These are phyloP conservation scores for Plantago lanceolata DNA, from an alignment of 305 asterid species.

Conservation along the genomic window DNA sequence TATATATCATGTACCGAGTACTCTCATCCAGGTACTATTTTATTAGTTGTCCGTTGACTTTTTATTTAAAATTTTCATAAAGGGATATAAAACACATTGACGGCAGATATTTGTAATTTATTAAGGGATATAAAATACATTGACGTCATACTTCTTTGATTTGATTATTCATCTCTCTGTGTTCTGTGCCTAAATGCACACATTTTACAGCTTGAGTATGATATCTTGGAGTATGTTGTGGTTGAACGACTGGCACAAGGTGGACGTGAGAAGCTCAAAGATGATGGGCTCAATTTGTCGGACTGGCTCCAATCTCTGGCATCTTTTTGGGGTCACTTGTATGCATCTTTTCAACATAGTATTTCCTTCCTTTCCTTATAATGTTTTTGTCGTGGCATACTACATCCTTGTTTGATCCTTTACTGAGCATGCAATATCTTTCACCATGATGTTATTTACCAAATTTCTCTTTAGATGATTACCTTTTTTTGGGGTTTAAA, in stretches of 20 bases:
- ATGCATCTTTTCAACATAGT: constrained; percentile 40
- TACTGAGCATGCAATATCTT: constrained; percentile 26
- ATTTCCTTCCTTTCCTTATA: constrained; percentile 26
- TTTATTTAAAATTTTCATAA: no score
- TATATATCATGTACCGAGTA: no score
- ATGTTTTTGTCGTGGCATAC: constrained; percentile 1
- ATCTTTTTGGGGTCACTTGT: constrained; percentile 99
- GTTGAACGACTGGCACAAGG: constrained; percentile 95
- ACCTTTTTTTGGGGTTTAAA: not conserved
- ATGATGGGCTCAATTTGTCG: constrained; percentile 93
- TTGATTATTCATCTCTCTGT: constrained; percentile 8
- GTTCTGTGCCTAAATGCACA: constrained; percentile 18
- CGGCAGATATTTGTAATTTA: no score
- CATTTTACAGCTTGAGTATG: constrained; percentile 85
- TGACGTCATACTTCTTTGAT: no score
- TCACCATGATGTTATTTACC: constrained; percentile 22
- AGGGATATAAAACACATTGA: no score
- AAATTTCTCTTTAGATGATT: constrained; percentile 20
- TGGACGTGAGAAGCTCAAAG: constrained; percentile 98
- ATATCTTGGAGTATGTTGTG: constrained; percentile 93
- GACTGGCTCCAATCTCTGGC: constrained; percentile 99
- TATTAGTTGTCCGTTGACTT: no score
- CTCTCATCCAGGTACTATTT: no score
- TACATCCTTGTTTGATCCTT: constrained; percentile 26
- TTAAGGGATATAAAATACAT: no score